phyloP scores from a whole-genome alignment of 2,329 filamentous ascomycete genomes.

The Lecanicillium sp. region DNA sequence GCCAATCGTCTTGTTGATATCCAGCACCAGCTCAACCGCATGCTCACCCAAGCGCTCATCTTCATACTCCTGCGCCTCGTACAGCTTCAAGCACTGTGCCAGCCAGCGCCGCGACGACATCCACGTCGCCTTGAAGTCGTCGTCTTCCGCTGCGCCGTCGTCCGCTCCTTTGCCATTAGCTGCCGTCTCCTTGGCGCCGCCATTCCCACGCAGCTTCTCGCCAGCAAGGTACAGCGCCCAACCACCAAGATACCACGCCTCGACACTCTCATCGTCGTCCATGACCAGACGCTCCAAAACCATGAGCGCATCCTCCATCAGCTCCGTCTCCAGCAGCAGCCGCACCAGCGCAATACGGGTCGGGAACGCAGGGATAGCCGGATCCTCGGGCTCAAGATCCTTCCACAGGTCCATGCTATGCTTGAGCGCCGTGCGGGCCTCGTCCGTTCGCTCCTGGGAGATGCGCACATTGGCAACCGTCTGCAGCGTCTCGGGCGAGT shows the following conservation, averaged over 20 bases:
- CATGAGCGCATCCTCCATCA: constrained; percentile 76
- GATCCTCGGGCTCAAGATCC: constrained; percentile 63
- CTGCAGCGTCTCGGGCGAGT: constrained; percentile 83
- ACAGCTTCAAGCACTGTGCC: constrained; percentile 72
- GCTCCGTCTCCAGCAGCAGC: constrained; percentile 80
- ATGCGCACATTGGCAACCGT: constrained; percentile 91
- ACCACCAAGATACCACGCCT: constrained; percentile 94
- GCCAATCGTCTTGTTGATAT: constrained; percentile 57
- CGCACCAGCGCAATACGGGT: constrained; percentile 76
- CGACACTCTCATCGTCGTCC: constrained; percentile 90
- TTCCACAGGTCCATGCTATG: constrained; percentile 80
- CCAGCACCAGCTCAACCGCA: constrained; percentile 59
- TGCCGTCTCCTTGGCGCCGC: constrained; percentile 27
- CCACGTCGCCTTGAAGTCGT: constrained; percentile 52
- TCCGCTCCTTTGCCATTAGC: constrained; percentile 21
- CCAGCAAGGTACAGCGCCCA: constrained; percentile 82
- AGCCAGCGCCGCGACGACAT: constrained; percentile 76
- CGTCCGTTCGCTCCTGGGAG: constrained; percentile 70
- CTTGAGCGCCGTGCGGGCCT: constrained; percentile 70
- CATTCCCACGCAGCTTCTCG: constrained; percentile 47
- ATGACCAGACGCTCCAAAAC: constrained; percentile 76
- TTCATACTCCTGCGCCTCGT: constrained; percentile 71
- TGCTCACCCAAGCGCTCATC: constrained; percentile 72
- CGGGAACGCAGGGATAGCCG: constrained; percentile 74
- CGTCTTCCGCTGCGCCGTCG: constrained; percentile 25